A percentile compares a stretch with the other conserved stretches of the same genome.
Conservation (phyloP, 169 alveolate species). For the Plasmodium inui region DNA sequence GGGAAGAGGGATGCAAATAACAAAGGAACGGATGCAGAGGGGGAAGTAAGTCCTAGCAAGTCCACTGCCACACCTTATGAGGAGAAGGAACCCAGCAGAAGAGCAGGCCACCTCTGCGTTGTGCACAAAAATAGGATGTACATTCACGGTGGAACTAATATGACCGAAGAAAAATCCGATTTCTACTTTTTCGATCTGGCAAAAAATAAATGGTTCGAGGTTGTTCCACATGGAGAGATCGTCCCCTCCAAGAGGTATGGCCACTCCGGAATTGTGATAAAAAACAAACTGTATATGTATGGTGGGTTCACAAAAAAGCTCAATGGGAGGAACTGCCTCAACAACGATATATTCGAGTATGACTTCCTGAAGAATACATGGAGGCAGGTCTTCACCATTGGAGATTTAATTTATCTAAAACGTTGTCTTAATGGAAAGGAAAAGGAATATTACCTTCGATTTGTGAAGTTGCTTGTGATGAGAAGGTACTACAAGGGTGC, state of each 20-base stretch:
- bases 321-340: neutral
- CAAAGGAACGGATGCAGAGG: neutral
- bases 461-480: conserved; percentile 13
- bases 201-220: conserved; percentile 38
- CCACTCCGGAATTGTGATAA: conserved; percentile 18
- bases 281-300: conserved; percentile 25
- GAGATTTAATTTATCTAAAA: conserved; percentile 39
- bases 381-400: conserved; percentile 50
- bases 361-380: conserved; percentile 19
- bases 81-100: conserved; percentile 19
- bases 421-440: neutral
- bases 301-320: conserved; percentile 38
- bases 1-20: neutral
- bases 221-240: neutral
- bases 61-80: neutral
- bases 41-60: neutral
- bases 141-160: conserved; percentile 50
- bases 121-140: conserved; percentile 6
- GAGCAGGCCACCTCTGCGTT: conserved; percentile 49
- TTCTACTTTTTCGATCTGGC: conserved; percentile 24
- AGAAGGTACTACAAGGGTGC: neutral
- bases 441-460: neutral
- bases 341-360: conserved; percentile 22
- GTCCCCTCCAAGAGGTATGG: conserved; percentile 38
- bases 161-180: conserved; percentile 31